A percentile compares a stretch with the other conserved stretches of the same genome.
phyloP scores from a whole-genome alignment of 2,329 filamentous ascomycete genomes.

The Aspergillus aculeatinus region DNA sequence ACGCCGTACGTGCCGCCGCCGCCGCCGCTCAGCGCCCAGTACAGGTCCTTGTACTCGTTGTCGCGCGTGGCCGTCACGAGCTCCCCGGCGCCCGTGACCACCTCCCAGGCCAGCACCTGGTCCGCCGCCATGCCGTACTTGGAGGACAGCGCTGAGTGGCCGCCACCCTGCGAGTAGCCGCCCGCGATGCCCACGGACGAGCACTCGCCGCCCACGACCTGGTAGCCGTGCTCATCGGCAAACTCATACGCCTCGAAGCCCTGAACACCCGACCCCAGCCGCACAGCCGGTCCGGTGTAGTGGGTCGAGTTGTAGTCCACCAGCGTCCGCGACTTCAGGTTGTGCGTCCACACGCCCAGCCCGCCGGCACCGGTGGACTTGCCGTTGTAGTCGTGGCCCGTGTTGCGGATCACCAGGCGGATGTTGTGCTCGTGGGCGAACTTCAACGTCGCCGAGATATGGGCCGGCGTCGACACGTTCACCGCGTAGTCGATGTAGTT shows the following conservation, averaged over 20 bases:
- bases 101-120: constrained; percentile 28
- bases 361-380: constrained; percentile 62
- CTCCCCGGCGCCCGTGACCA: background rate
- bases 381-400: constrained; percentile 49
- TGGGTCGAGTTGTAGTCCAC: background rate
- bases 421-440: constrained; percentile 30
- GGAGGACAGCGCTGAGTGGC: constrained; percentile 29
- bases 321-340: constrained; percentile 25
- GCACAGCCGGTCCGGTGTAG: constrained; percentile 21
- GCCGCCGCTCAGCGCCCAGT: constrained; percentile 16
- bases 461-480: constrained; percentile 28
- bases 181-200: constrained; percentile 22
- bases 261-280: constrained; percentile 29
- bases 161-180: constrained; percentile 30
- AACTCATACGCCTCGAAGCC: constrained; percentile 28
- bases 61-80: constrained; percentile 1
- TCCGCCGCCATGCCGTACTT: constrained; percentile 21
- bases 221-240: constrained; percentile 24
- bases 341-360: constrained; percentile 34
- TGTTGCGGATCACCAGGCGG: constrained; percentile 49
- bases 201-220: constrained; percentile 22
- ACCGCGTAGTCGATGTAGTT: constrained; percentile 38
- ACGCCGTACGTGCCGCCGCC: constrained; percentile 18
- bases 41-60: constrained; percentile 11
- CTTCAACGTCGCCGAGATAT: constrained; percentile 30